phyloP scores from a whole-genome alignment of 2,329 filamentous ascomycete genomes.

The Pseudogymnoascus sp. region DNA sequence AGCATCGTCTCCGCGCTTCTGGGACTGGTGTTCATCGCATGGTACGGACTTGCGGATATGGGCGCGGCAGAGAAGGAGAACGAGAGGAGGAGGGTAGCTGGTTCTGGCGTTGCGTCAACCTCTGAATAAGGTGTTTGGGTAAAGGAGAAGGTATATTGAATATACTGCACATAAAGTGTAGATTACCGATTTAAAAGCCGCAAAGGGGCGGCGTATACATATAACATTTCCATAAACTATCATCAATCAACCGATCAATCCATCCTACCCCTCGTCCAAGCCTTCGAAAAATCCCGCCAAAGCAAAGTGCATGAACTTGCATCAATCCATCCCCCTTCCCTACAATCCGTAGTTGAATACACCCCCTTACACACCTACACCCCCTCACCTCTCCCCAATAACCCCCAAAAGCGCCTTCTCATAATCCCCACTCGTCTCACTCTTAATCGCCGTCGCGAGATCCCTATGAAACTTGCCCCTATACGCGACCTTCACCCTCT shows the following conservation, averaged over 20 bases:
- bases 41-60: conserved; percentile 27
- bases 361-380: neutral
- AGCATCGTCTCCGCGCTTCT: neutral
- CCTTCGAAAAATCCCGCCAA: neutral
- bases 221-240: neutral
- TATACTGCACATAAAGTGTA: neutral
- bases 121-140: neutral
- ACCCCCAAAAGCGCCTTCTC: conserved; percentile 65
- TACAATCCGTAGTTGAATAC: neutral
- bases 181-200: neutral
- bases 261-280: neutral
- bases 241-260: neutral
- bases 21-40: neutral
- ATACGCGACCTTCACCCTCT: conserved; percentile 72
- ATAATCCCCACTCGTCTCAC: conserved; percentile 83
- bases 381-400: conserved; percentile 29
- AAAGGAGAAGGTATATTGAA: too few relatives aligned
- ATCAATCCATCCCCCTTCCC: neutral
- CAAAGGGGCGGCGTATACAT: neutral
- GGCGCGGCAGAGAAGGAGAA: conserved; percentile 21
- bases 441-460: conserved; percentile 61
- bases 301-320: neutral
- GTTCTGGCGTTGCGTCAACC: neutral
- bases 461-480: conserved; percentile 60
- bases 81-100: conserved; percentile 19